Base-by-base conservation (phyloP, 202 grass and related monocot genomes). In the Dendrocalamus latiflorus region DNA sequence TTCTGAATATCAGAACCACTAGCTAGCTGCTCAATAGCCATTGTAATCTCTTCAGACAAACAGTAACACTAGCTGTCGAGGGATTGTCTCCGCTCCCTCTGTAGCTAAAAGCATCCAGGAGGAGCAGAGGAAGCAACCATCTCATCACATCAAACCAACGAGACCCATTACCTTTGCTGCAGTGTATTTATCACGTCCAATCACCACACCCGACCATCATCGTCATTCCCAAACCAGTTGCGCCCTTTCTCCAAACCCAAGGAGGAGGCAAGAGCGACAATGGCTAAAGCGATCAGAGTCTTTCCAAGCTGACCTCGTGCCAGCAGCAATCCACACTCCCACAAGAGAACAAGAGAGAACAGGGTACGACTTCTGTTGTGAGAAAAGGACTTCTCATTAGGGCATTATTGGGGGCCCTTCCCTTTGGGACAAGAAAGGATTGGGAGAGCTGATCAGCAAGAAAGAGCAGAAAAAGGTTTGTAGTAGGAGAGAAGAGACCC, bases 321-420 rank as follows among this genome's bases (percentile, higher is more conserved):
- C 60, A 65, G 48, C 7, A 22, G 37, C 9, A 44, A n/a, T n/a
- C n/a, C n/a, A 10, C 39, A 13, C 36, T 57, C 37, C 10, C 56
- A 38, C 41, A 51, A 61, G 65, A 15, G 65, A 41, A 62, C 51
- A 85, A 85, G 74, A 78, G 54, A 78, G 65, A 70, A 51, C 50
- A 68, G 74, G 74, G 73, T 42, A 70, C 51, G 74, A 65, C 54
- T 49, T 77, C 50, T 70, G 50, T 14, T 69, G 41, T 0, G 64
- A 20, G 82, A 85, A 85, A 85, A 85, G 74, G 83, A 85, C 65
- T 20, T 0, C 1, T 78, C 74, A n/a, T 77, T 70, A 39, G 4
- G 58, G 21, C 0, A 26, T 9, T n/a, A n/a, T n/a, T 47, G 37
- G 21, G 16, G 20, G 2, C 75, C 73, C n/a, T n/a, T n/a, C n/a